Conservation (phyloP, 306 rosid species). For the Cicer cuneatum region DNA sequence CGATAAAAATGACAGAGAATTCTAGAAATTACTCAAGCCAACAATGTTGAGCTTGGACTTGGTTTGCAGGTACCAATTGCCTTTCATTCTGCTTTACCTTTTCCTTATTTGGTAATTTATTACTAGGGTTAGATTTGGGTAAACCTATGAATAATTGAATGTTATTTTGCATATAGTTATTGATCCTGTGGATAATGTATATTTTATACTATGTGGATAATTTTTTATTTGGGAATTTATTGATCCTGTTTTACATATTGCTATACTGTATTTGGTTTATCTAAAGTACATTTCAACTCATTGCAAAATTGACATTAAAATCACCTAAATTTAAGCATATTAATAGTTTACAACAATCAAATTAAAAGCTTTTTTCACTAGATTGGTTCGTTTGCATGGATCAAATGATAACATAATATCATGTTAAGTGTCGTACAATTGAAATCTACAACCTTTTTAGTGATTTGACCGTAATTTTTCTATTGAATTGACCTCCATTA, state of each 20-base stretch:
- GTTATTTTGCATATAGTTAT: background rate
- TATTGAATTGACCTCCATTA: background rate
- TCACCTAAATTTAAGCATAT: background rate
- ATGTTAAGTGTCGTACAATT: background rate
- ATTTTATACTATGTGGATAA: background rate
- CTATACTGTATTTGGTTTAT: conserved; percentile 15
- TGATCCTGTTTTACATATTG: conserved; percentile 1
- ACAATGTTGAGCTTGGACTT: conserved; percentile 90
- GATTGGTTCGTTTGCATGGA: background rate
- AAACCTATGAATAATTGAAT: background rate
- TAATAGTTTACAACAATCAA: background rate
- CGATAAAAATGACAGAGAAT: conserved; percentile 61
- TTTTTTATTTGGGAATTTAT: background rate
- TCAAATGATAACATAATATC: background rate
- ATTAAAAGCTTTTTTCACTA: background rate
- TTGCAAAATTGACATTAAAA: background rate
- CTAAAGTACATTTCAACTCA: conserved; percentile 9
- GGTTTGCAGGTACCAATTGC: conserved; percentile 73
- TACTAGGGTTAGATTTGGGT: background rate
- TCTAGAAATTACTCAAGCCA: conserved; percentile 73
- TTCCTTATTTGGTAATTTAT: background rate
- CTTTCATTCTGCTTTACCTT: conserved; percentile 35
- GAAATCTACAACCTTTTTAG: background rate
- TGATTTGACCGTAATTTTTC: background rate
- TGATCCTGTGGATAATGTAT: conserved; percentile 22